A percentile compares a stretch with the other conserved stretches of the same genome.
These are phyloP conservation scores for Phylloporus sp. DNA, from an alignment of 1,284 basidiomycete genomes.

Conservation along the genomic window DNA sequence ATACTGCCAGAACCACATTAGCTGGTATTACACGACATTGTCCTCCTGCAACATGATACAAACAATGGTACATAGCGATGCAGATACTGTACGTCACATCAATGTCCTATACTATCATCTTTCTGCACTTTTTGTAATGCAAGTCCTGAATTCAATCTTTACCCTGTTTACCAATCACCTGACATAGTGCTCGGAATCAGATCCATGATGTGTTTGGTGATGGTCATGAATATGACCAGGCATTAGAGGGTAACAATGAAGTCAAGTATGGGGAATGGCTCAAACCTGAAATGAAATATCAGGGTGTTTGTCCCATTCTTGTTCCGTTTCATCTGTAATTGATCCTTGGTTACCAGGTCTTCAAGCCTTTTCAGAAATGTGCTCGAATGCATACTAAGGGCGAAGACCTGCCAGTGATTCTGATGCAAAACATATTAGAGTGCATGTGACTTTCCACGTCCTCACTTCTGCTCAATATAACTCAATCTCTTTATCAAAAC, in stretches of 20 bases:
- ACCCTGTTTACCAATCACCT: constrained; percentile 23
- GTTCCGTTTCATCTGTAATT: constrained; percentile 11
- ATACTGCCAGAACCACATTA: too few relatives aligned
- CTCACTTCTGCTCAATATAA: constrained; percentile 72
- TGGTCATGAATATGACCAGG: constrained; percentile 97
- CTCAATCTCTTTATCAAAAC: constrained; percentile 68
- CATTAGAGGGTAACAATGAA: constrained; percentile 80
- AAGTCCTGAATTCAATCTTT: constrained; percentile 39
- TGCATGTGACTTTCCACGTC: constrained; percentile 95
- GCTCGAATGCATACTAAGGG: constrained; percentile 92
- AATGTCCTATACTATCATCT: too few relatives aligned
- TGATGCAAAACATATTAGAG: constrained; percentile 91
- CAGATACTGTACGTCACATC: too few relatives aligned
- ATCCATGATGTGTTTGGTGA: constrained; percentile 97
- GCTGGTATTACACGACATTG: too few relatives aligned
- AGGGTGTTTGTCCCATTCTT: constrained; percentile 69
- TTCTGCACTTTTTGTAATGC: too few relatives aligned
- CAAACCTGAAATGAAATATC: constrained; percentile 83
- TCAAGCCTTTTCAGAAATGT: constrained; percentile 97
- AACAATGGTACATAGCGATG: too few relatives aligned
- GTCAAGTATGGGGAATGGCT: constrained; percentile 56
- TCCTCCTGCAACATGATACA: too few relatives aligned
- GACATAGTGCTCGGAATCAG: constrained; percentile 90
- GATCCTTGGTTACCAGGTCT: constrained; percentile 67
- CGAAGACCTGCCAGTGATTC: constrained; percentile 93